A percentile compares a stretch with the other conserved stretches of the same genome.
Evolutionary conservation across 2,329 filamentous ascomycete genomes (phyloP).

Genomic region (Aspergillus sergii): DNA sequence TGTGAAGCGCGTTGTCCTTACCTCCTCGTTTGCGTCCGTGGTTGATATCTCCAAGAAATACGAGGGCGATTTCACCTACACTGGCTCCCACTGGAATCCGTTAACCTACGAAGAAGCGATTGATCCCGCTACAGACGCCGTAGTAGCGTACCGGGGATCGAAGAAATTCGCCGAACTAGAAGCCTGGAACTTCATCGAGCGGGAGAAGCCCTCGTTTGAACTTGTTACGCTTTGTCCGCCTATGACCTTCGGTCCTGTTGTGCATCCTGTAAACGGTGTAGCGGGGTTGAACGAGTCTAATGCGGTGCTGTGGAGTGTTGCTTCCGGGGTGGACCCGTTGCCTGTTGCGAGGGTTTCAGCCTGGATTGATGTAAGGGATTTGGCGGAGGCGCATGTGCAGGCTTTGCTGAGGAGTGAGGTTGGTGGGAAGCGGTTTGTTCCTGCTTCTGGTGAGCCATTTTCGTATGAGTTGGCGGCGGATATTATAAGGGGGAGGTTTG

Average conservation of each 20-base stretch:
- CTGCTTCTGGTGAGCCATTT: conserved; percentile 47
- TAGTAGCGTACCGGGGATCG: conserved; percentile 34
- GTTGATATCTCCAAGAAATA: conserved; percentile 21
- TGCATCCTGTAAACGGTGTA: conserved; percentile 39
- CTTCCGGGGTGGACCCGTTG: conserved; percentile 33
- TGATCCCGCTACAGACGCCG: conserved; percentile 20
- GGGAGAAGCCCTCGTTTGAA: conserved; percentile 42
- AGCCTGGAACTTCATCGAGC: conserved; percentile 36
- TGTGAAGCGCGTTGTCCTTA: conserved; percentile 30
- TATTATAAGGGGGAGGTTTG: conserved; percentile 13
- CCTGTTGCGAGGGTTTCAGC: conserved; percentile 33
- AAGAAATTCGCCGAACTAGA: conserved; percentile 36
- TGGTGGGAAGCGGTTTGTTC: conserved; percentile 37
- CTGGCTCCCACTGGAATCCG: conserved; percentile 34
- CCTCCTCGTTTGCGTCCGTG: conserved; percentile 35
- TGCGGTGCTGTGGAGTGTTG: conserved; percentile 45
- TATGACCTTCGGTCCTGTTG: conserved; percentile 50
- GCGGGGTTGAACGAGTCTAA: conserved; percentile 48
- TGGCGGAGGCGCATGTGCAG: conserved; percentile 48
- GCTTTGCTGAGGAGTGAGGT: conserved; percentile 40
- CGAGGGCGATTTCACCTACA: conserved; percentile 28
- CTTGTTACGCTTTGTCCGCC: conserved; percentile 50
- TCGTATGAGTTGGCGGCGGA: conserved; percentile 45
- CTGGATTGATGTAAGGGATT: conserved; percentile 52
- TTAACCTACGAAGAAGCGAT: conserved; percentile 32